Conservation (phyloP, 129 eudicot species). For the Gnaphalium uliginosum region DNA sequence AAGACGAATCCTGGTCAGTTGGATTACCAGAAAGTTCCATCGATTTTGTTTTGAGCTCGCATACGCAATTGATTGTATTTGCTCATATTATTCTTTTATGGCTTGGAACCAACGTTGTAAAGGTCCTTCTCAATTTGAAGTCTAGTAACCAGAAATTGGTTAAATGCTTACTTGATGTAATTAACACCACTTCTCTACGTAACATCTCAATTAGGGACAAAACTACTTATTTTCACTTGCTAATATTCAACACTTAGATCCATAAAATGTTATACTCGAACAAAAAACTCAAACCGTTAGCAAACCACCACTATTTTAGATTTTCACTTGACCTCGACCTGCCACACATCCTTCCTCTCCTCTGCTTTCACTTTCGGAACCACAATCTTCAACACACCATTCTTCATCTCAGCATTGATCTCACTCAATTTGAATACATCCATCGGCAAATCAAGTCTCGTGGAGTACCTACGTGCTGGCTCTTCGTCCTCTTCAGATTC, state of each 20-base stretch:
- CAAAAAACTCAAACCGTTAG: background rate
- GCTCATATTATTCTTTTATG: background rate
- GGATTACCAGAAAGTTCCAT: conserved; percentile 18
- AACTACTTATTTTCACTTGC: background rate
- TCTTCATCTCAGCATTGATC: conserved; percentile 81
- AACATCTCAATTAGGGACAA: background rate
- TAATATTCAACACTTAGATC: background rate
- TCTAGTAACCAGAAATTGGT: background rate
- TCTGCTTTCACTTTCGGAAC: conserved; percentile 65
- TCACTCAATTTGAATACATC: conserved; percentile 49
- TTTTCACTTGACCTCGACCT: conserved; percentile 26
- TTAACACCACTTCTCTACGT: background rate
- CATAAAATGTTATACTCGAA: background rate
- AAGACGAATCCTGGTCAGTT: background rate
- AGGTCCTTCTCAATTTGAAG: background rate
- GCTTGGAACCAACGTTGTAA: background rate
- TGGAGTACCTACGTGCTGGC: conserved; percentile 45
- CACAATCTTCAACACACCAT: conserved; percentile 59
- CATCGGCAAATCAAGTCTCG: conserved; percentile 51
- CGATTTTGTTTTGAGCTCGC: conserved; percentile 3
- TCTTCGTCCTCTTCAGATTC: conserved; percentile 48
- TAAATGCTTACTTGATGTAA: background rate
- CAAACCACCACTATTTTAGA: too few relatives aligned
- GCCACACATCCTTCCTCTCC: conserved; percentile 56
- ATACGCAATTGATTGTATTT: background rate